Evolutionary conservation across 345 rosid genomes (phyloP).

Genomic region (Eucalyptus leucophloia): DNA sequence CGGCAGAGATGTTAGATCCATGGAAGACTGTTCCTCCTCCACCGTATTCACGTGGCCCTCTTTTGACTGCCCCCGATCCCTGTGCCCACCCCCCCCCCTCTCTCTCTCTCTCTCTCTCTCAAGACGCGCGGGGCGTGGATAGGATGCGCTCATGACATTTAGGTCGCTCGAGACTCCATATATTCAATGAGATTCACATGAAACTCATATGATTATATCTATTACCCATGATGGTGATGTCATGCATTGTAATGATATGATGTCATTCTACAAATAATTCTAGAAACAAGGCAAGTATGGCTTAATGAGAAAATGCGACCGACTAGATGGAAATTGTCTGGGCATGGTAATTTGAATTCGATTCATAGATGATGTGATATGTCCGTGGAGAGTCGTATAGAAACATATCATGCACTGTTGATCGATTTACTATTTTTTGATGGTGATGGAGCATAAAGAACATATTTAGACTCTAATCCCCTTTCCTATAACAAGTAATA

Average conservation of each 20-base stretch:
- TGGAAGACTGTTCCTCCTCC: constrained; percentile 67
- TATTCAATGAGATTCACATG: too few relatives aligned
- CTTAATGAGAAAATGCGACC: fast-evolving
- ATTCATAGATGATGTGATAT: fast-evolving
- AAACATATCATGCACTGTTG: fast-evolving
- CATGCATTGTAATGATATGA: background rate
- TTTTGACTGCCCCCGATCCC: constrained; percentile 26
- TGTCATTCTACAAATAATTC: background rate
- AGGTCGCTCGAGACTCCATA: background rate
- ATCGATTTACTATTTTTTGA: too few relatives aligned
- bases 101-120: background rate
- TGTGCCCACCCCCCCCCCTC: background rate
- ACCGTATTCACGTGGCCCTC: constrained; percentile 53
- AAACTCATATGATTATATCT: too few relatives aligned
- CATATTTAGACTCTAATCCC: background rate
- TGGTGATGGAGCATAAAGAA: background rate
- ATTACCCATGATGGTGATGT: fast-evolving
- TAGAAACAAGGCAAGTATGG: fast-evolving
- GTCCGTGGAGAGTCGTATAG: fast-evolving
- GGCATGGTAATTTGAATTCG: background rate
- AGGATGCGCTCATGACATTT: background rate
- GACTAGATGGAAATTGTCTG: fast-evolving
- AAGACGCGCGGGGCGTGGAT: background rate
- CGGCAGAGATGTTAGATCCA: constrained; percentile 17
- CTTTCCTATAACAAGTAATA: fast-evolving